Conservation (phyloP, 176 grass and related monocot species). For the Saccharum spontaneum region DNA sequence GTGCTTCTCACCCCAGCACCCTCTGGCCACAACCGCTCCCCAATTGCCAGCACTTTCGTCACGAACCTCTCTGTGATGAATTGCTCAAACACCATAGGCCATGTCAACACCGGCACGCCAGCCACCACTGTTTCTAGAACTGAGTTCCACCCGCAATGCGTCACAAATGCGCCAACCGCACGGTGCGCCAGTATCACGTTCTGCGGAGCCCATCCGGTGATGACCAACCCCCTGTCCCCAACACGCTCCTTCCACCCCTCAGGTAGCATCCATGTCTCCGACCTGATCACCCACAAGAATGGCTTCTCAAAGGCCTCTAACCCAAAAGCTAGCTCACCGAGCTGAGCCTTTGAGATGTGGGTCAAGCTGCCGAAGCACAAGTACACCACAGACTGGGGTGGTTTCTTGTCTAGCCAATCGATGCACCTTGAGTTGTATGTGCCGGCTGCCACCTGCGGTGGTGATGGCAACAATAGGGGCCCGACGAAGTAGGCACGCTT, state of each 20-base stretch:
- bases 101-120: conserved; percentile 50
- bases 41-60: background rate
- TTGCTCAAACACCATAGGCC: conserved; percentile 45
- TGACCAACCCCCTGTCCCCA: background rate
- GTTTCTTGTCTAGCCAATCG: conserved; percentile 24
- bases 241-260: conserved; percentile 26
- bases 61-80: conserved; percentile 37
- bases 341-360: conserved; percentile 2
- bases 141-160: conserved; percentile 53
- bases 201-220: conserved; percentile 37
- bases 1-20: background rate
- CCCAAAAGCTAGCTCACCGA: conserved; percentile 32
- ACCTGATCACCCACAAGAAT: conserved; percentile 40
- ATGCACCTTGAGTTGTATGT: too few species aligned
- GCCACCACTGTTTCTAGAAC: conserved; percentile 25
- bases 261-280: background rate
- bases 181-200: conserved; percentile 8
- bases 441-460: too few species aligned
- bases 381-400: conserved; percentile 20
- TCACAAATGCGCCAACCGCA: conserved; percentile 31
- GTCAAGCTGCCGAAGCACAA: conserved; percentile 44
- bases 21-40: background rate
- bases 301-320: conserved; percentile 17
- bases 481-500: conserved; percentile 30
- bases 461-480: background rate